Percentiles rank a stretch among this genome's conserved stretches.
These are phyloP conservation scores for Tolypocladium amazonense DNA, from an alignment of 2,329 filamentous ascomycete species.

Conservation along the genomic window DNA sequence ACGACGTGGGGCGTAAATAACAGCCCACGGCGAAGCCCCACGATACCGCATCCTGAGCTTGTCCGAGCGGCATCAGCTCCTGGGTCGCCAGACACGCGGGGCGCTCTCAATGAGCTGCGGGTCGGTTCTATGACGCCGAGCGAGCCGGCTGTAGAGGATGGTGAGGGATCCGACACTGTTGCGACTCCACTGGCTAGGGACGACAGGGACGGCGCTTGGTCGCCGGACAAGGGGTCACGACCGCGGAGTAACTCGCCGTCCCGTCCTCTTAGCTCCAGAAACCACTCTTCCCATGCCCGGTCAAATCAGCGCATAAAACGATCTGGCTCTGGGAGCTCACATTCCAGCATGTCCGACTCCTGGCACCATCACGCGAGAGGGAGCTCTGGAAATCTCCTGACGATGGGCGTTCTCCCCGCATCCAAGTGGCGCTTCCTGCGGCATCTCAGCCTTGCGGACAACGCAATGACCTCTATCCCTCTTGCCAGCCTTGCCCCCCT, in stretches of 20 bases:
- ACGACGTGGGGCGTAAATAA: conserved; percentile 51
- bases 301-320: conserved; percentile 67
- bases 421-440: conserved; percentile 93
- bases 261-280: conserved; percentile 66
- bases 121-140: conserved; percentile 49
- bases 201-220: conserved; percentile 35
- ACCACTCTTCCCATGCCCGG: conserved; percentile 55
- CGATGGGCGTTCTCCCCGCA: conserved; percentile 61
- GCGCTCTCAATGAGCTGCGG: conserved; percentile 37
- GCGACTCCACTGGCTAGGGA: conserved; percentile 33
- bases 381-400: conserved; percentile 69
- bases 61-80: conserved; percentile 60
- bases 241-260: conserved; percentile 74
- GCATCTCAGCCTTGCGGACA: conserved; percentile 86
- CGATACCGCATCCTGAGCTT: conserved; percentile 53
- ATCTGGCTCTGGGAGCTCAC: conserved; percentile 86
- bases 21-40: conserved; percentile 52
- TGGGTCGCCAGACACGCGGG: conserved; percentile 44
- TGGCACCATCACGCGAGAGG: conserved; percentile 51
- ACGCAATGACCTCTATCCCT: conserved; percentile 72
- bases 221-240: conserved; percentile 33
- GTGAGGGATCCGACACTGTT: conserved; percentile 18
- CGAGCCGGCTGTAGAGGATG: conserved; percentile 36
- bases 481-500: conserved; percentile 68
- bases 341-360: conserved; percentile 62